These are phyloP conservation scores for Gracilaria caudata DNA, from an alignment of 23 red algal species.

Conservation along the genomic window DNA sequence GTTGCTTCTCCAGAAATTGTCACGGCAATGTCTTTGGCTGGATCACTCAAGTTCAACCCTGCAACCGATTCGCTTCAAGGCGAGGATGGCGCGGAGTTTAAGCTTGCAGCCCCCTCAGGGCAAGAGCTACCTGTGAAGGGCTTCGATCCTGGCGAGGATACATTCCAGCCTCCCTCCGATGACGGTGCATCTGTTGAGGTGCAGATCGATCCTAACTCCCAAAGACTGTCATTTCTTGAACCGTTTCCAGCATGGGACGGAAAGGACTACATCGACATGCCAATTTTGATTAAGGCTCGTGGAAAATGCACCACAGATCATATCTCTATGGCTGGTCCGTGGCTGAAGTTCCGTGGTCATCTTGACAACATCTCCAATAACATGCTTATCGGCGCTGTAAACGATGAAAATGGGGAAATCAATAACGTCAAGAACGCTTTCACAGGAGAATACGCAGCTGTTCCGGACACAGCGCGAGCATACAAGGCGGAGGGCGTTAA, in stretches of 20 bases:
- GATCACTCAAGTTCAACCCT: conserved; percentile 93
- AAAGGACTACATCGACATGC: conserved; percentile 84
- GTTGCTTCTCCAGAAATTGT: conserved; percentile 97
- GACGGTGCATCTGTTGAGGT: conserved; percentile 69
- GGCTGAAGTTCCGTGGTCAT: conserved; percentile 99
- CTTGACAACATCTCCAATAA: conserved; percentile 99
- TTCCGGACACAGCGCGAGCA: conserved; percentile 93
- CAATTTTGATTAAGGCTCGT: conserved; percentile 93
- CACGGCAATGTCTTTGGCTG: conserved; percentile 90
- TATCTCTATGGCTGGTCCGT: conserved; percentile 99
- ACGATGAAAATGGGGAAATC: conserved; percentile 94
- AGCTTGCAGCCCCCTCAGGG: conserved; percentile 74
- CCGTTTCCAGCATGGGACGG: conserved; percentile 96
- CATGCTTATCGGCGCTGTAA: conserved; percentile 97
- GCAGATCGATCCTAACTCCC: conserved; percentile 61
- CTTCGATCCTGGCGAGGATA: conserved; percentile 94
- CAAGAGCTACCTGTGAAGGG: conserved; percentile 89
- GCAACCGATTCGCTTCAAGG: conserved; percentile 82
- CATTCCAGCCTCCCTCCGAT: conserved; percentile 90
- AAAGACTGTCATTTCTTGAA: conserved; percentile 85
- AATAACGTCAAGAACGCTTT: conserved; percentile 90
- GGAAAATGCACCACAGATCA: conserved; percentile 99
- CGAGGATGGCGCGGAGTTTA: conserved; percentile 82
- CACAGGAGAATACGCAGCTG: conserved; percentile 88
- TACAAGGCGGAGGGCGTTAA: conserved; percentile 89